phyloP scores from a whole-genome alignment of 2,329 filamentous ascomycete genomes.

The Metarhizium rileyi region DNA sequence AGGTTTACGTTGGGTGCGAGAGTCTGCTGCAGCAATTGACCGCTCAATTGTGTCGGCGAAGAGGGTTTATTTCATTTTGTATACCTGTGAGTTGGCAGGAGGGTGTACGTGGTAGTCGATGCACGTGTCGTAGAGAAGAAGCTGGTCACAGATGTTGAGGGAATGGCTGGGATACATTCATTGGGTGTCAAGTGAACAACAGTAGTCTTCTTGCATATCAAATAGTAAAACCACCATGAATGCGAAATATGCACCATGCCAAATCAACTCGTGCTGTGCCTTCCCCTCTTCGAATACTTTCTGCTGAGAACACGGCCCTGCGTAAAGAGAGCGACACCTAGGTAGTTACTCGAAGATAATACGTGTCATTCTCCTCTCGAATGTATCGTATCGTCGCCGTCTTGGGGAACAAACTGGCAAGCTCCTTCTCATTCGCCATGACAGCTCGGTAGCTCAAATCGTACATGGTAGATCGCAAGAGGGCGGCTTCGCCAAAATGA shows the following conservation, averaged over 20 bases:
- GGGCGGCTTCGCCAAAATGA: slow-evolving; percentile 11
- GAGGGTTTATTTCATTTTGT: slow-evolving; percentile 13
- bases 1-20: slow-evolving; percentile 14
- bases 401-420: slow-evolving; percentile 7
- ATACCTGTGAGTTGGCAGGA: slow-evolving; percentile 17
- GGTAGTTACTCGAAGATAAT: slow-evolving; percentile 4
- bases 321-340: not conserved
- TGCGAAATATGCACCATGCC: not conserved
- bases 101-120: not conserved
- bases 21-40: slow-evolving; percentile 13
- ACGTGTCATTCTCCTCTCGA: slow-evolving; percentile 4
- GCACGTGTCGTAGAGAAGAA: slow-evolving; percentile 7
- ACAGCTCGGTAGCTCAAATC: slow-evolving; percentile 9
- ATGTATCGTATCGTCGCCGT: slow-evolving; percentile 6
- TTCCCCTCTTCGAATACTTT: not conserved
- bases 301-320: slow-evolving; percentile 3
- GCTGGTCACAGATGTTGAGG: slow-evolving; percentile 8
- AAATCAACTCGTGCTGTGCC: not conserved
- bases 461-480: slow-evolving; percentile 12
- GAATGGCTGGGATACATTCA: not conserved
- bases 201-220: not conserved
- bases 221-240: not conserved
- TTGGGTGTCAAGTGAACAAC: not conserved
- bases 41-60: slow-evolving; percentile 14
- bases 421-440: slow-evolving; percentile 11